phyloP scores from a whole-genome alignment of 495 filamentous ascomycete species.

The Pyrenula massariospora region DNA sequence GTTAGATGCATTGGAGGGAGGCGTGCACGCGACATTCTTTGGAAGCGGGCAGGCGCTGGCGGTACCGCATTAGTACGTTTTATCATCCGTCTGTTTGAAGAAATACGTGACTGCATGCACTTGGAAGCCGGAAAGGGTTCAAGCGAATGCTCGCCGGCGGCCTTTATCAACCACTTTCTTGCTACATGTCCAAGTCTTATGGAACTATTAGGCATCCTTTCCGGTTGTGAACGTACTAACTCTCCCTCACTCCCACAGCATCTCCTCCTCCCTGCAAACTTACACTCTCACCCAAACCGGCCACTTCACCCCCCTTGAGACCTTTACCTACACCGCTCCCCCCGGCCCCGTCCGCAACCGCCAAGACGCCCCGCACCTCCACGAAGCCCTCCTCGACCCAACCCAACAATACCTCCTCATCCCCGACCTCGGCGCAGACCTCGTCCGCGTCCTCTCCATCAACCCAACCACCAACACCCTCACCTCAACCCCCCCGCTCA shows the following conservation, averaged over 20 bases:
- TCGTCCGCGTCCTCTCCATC: constrained; percentile 52
- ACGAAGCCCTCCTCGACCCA: constrained; percentile 59
- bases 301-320: constrained; percentile 22
- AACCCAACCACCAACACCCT: constrained; percentile 24
- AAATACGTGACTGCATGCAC: too few relatives aligned
- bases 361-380: constrained; percentile 59
- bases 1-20: neutral
- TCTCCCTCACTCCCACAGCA: constrained; percentile 10
- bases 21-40: neutral
- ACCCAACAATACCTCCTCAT: constrained; percentile 50
- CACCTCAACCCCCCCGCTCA: constrained; percentile 12
- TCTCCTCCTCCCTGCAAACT: constrained; percentile 23
- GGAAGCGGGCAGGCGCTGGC: neutral
- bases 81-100: too few relatives aligned
- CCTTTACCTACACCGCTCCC: constrained; percentile 37
- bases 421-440: constrained; percentile 62
- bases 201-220: too few relatives aligned
- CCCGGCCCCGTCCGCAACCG: constrained; percentile 38
- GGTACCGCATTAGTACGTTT: neutral
- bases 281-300: constrained; percentile 19
- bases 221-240: too few relatives aligned
- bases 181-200: too few relatives aligned
- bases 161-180: too few relatives aligned
- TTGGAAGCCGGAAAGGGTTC: neutral
- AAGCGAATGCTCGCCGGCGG: neutral